A percentile compares a stretch with the other conserved stretches of the same genome.
phyloP scores from a whole-genome alignment of 768 basidiomycete species.

The Boletus rufocinnamomeus region DNA sequence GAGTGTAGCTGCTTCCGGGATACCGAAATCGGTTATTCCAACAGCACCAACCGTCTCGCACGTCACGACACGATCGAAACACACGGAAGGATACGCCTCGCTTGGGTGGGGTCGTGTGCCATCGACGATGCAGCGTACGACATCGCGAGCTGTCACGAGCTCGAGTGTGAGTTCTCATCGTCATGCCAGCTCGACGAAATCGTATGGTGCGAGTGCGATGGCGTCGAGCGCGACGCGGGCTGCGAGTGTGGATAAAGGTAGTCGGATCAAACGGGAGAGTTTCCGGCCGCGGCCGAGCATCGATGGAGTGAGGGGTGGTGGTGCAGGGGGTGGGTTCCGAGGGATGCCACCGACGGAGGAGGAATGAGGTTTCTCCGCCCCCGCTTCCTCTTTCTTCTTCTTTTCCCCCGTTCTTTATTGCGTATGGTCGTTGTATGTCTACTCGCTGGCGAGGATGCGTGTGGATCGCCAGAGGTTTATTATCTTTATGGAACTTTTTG shows the following conservation, averaged over 20 bases:
- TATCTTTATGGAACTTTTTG: constrained; percentile 29
- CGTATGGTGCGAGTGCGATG: constrained; percentile 15
- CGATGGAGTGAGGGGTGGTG: constrained; percentile 40
- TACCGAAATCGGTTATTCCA: constrained; percentile 16
- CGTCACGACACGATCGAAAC: constrained; percentile 29
- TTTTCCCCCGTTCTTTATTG: constrained; percentile 1
- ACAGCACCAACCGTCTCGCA: constrained; percentile 8
- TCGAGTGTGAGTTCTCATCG: constrained; percentile 15
- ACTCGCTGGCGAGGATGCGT: constrained; percentile 27
- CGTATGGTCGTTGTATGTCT: background rate
- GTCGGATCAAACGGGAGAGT: constrained; percentile 67
- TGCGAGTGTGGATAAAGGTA: constrained; percentile 43
- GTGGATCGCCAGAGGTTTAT: constrained; percentile 8
- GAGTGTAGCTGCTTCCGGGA: constrained; percentile 21
- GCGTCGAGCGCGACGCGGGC: constrained; percentile 15
- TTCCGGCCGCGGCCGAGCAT: constrained; percentile 81
- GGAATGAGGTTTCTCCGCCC: constrained; percentile 15
- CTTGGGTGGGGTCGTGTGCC: constrained; percentile 41
- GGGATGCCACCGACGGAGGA: constrained; percentile 32
- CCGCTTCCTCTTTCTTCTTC: background rate
- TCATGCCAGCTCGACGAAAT: constrained; percentile 12
- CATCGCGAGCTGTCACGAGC: constrained; percentile 22
- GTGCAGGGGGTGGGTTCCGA: constrained; percentile 15
- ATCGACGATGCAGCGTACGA: constrained; percentile 33
- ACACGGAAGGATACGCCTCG: constrained; percentile 28